Percentiles rank a stretch among this genome's conserved stretches.
Evolutionary conservation across 345 rosid species (phyloP).

Genomic region (Eucalyptus caleyi): DNA sequence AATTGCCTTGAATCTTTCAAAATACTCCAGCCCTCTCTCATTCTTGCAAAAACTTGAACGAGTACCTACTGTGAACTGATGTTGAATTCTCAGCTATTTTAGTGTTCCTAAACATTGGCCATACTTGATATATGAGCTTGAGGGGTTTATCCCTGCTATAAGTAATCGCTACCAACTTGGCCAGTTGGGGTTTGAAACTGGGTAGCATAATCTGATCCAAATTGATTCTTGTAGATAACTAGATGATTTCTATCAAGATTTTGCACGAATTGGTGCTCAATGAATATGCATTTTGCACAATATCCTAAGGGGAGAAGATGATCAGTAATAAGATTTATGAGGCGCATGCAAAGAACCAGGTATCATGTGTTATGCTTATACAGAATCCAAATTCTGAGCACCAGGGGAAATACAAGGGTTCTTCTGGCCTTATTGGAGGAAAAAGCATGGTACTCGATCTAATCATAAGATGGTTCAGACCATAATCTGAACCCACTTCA

Average conservation of each 20-base stretch:
- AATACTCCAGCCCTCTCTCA: not conserved
- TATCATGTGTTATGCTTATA: not conserved
- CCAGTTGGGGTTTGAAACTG: not conserved
- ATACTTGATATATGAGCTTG: not conserved
- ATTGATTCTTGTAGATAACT: not conserved
- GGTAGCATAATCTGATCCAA: not conserved
- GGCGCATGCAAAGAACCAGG: not conserved
- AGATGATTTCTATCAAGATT: not conserved
- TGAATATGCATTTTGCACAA: not conserved
- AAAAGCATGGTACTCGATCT: not conserved
- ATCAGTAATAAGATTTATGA: not conserved
- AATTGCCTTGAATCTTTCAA: not conserved
- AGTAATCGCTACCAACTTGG: not conserved
- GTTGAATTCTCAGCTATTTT: not conserved
- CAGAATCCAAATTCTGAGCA: not conserved
- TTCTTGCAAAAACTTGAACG: not conserved
- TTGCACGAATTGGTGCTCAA: not conserved
- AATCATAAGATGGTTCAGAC: not conserved
- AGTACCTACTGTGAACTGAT: not conserved
- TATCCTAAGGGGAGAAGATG: not conserved
- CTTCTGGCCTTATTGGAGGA: not conserved
- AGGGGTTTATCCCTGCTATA: not conserved
- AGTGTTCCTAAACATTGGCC: not conserved
- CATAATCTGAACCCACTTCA: not conserved
- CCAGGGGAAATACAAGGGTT: not conserved